Percentiles rank a stretch among this genome's conserved stretches.
Evolutionary conservation across 2,329 filamentous ascomycete genomes (phyloP).

Genomic region (Fusarium anthophilum): DNA sequence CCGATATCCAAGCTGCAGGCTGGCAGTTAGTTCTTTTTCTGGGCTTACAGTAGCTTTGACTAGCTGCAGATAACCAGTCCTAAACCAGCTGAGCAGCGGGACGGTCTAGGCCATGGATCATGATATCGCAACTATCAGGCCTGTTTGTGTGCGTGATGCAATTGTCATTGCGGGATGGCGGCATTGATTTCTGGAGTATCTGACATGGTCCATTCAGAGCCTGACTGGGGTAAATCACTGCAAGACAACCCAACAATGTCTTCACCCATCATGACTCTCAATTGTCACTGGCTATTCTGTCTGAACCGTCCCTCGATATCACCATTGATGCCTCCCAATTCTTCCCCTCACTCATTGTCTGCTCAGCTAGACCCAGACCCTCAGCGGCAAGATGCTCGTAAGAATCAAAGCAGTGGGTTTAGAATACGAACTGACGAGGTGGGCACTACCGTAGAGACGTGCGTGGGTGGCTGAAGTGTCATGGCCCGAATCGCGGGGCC

Average conservation of each 20-base stretch:
- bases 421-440: slow-evolving; percentile 43
- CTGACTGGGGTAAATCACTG: slow-evolving; percentile 13
- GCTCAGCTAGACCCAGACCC: neutral
- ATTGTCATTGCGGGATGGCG: slow-evolving; percentile 29
- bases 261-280: neutral
- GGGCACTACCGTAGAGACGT: slow-evolving; percentile 25
- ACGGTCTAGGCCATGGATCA: slow-evolving; percentile 21
- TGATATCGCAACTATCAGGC: slow-evolving; percentile 4
- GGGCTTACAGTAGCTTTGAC: slow-evolving; percentile 15
- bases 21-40: slow-evolving; percentile 3
- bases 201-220: neutral
- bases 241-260: slow-evolving; percentile 5
- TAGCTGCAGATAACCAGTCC: slow-evolving; percentile 18
- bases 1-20: slow-evolving; percentile 15
- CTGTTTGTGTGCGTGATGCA: slow-evolving; percentile 18
- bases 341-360: neutral
- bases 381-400: slow-evolving; percentile 23
- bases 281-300: neutral
- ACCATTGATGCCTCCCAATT: neutral
- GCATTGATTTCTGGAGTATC: slow-evolving; percentile 17
- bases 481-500: slow-evolving; percentile 18
- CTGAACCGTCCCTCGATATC: neutral
- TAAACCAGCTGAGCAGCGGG: slow-evolving; percentile 33
- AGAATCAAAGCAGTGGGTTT: slow-evolving; percentile 28
- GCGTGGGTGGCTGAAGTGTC: slow-evolving; percentile 37